Base-by-base conservation (phyloP, 106 monocot species). In the Allium fistulosum region DNA sequence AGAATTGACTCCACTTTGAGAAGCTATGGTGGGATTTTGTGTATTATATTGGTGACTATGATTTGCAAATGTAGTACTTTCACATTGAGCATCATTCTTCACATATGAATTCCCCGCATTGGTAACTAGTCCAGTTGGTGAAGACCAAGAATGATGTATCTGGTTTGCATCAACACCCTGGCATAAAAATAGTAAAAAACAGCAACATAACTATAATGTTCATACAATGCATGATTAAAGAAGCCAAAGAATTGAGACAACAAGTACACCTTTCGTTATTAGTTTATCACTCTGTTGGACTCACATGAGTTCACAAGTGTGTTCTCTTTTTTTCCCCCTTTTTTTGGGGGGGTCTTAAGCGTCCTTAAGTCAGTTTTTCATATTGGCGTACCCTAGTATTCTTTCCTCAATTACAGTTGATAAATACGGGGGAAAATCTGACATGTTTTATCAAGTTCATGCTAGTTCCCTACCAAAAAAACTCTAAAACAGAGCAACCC, bases 41-140 rank as follows among this genome's bases (percentile, higher is more conserved):
- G 87, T 75, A 75, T 83, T 85, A 74, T 82, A 85, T 66, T 80
- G 77, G 71, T 91, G 82, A 27, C 71, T 69, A 52, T 74, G 73
- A 75, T 17, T 84, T 63, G 77, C 62, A 16, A 80, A 59, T 37
- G 51, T 48, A 15, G 80, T 80, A 83, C 80, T 88, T 59, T 85
- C 79, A 51, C 71, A 49, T 8, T 53, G 50, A 61, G 67, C 63
- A 76, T 63, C 74, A 58, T 62, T 58, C 59, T 71, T 67, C 59
- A 71, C 58, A 57, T 80, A 73, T 62, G 53, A 59, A 63, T 72
- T 83, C 82, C 88, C 85, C 62, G 81, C 66, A 50, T 65, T 74
- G 48, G 74, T 27, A 64, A 67, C 62, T 53, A 64, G 62, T 62
- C 72, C 76, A 14, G 81, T 60, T 62, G 90, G 62, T 16, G 82